Base-by-base conservation (phyloP, 192 early-diverging fungal genomes). In the Geranomyces variabilis region DNA sequence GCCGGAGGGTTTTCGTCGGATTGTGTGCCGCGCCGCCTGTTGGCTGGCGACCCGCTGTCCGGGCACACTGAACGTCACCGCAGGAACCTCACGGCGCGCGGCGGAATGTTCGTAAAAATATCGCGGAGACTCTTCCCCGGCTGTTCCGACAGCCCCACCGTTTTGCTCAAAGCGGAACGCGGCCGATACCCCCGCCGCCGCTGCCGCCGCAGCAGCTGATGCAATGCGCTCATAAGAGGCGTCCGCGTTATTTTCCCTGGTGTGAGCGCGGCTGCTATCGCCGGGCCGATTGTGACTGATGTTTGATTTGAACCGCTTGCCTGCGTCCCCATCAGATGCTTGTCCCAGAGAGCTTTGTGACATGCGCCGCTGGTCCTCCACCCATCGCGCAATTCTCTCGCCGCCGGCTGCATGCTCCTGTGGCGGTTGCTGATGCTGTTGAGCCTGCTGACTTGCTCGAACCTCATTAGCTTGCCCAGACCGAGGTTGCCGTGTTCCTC, bases 351-450 rank as follows among this genome's bases (percentile, higher is more conserved):
- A 64, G 28, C 30, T 34, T 17, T 30, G 22, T 5, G 70, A 72
- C 70, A 72, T 72, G 17, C 62, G 44, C n/a, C 70, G 59, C 41
- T 72, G 70, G 13, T 72, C 70, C 26, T 63, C 70, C 17, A 72
- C 70, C 70, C 70, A 72, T 33, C 58, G 24, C 21, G 24, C 31
- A 19, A 60, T 34, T 29, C 58, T 7, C 24, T 60, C 21, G 31
- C 58, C 31, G 1, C 58, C 31, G 5, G 15, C 4, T 7, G 58
- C 58, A 60, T 7, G 29, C 8, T 19, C 29, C 17, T 60, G 28
- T 24, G 2, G 51, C 21, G 3, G 51, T 14, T 55, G 51, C 51
- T 55, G 51, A 6, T 4, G 21, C 7, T 55, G 19, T 9, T 4
- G 10, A 41, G 10, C 10, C 3, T 53, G n/a, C 19, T 10, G 10